Evolutionary conservation across 1,284 basidiomycete species (phyloP), one percentile per base, ranked within the genome.

Genomic region (Melanopsichium pennsylvanicum): DNA sequence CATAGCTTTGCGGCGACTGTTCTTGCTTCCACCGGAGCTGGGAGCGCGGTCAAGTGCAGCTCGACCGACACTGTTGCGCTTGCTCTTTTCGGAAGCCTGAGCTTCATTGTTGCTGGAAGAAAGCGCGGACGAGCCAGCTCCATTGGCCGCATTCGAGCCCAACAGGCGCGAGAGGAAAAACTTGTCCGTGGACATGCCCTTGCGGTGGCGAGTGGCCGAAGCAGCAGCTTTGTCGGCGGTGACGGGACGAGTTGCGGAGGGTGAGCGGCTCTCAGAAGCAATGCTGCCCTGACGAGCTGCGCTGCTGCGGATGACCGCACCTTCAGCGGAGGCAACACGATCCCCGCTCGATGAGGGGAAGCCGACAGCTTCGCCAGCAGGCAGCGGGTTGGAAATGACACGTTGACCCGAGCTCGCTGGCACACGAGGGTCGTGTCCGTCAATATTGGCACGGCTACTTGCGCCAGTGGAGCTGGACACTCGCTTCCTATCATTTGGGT

Each of bases 171-270:
- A 60, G 26, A 78, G 56, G 67, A 70, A 77, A 39, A 68, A 74
- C 37, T 74, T 74, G 58, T 77, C 75, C 13, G 74, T 76, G 27
- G 75, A 77, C 71, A 77, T 61, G 44, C 75, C 74, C 44, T 74
- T 77, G 48, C 74, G 63, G 40, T 77, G 75, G 26, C 74, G 69
- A 9, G 63, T 31, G 10, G 43, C 41, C 8, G 60, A 25, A 15
- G 56, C 35, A 2, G 67, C 15, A 44, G 56, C 22, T 33, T 55
- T 49, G 42, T 50, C 47, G 11, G 42, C 25, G 12, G 47, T 37
- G 25, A 32, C 32, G 4, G 40, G 35, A 26, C 58, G 45, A 32
- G 50, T 33, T 0, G 50, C 27, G 5, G 54, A 63, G 12, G 60
- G 44, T 18, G 54, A 48, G 21, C 44, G 47, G 31, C 19, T 40